These are phyloP conservation scores for Allium sativum DNA, from an alignment of 106 monocot genomes.

Conservation along the genomic window DNA sequence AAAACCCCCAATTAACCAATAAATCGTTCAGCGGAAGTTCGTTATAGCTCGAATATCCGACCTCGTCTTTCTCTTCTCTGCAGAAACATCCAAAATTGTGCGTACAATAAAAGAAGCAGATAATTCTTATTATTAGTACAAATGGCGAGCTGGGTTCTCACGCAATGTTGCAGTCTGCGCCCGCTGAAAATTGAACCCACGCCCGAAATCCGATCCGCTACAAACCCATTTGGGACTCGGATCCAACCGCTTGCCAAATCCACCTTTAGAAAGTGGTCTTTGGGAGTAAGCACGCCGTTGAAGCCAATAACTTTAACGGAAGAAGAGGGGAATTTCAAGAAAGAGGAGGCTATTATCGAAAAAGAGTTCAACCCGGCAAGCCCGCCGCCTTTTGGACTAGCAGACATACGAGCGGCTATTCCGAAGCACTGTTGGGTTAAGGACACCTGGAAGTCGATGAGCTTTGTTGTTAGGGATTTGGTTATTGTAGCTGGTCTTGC, in stretches of 20 bases:
- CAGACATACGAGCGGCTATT: slow-evolving; percentile 67
- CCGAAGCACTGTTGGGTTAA: slow-evolving; percentile 91
- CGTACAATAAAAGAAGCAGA: no score
- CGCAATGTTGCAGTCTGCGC: slow-evolving; percentile 31
- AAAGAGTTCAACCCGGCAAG: slow-evolving; percentile 43
- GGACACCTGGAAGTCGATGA: slow-evolving; percentile 69
- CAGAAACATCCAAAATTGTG: no score
- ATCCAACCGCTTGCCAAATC: background rate
- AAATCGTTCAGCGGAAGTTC: no score
- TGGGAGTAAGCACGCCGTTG: slow-evolving; percentile 16
- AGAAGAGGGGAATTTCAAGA: background rate
- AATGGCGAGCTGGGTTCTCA: slow-evolving; percentile 28
- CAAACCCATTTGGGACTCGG: background rate
- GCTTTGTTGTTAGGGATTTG: slow-evolving; percentile 71
- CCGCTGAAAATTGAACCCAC: slow-evolving; percentile 13
- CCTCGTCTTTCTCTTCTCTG: no score
- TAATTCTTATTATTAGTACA: no score
- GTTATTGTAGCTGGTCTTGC: slow-evolving; percentile 57
- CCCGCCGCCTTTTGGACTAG: slow-evolving; percentile 69
- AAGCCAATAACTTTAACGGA: slow-evolving; percentile 11
- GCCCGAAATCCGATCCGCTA: slow-evolving; percentile 1
- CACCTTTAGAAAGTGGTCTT: slow-evolving; percentile 25
- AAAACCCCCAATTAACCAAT: no score
- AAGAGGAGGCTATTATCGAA: background rate
- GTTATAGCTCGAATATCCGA: no score